Evolutionary conservation across 805 yeast genomes (phyloP), one percentile per base, ranked within the genome.

Genomic region (Candida odintsovae): DNA sequence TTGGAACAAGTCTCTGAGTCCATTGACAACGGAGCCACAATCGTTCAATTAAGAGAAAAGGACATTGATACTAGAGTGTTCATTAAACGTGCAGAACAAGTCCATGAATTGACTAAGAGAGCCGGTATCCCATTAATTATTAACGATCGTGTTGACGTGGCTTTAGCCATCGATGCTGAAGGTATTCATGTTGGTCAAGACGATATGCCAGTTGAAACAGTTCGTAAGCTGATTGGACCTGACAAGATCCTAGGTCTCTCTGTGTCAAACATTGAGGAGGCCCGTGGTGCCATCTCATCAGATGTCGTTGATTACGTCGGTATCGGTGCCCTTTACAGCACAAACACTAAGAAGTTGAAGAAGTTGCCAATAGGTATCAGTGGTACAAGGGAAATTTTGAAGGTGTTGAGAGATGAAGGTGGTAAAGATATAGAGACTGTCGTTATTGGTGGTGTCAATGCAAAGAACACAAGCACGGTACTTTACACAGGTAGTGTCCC

Each of bases 141-240:
- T 58, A 88, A 90, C 55, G 97, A 90, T 58, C 69, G 97, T 43
- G 75, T 88, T 3, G 97, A 90, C 59, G 88, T 90, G 12, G 97
- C 96, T 0, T 67, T 90, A 39, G 97, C 97, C 0, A 73, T 88
- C 46, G 94, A 77, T 54, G 95, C 95, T 2, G 96, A 88, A 52
- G 96, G 96, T 31, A 83, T 90, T 9, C 97, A 90, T 67, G 87
- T 90, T 19, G 97, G 97, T 0, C 97, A 90, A 63, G 90, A 83
- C 44, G 97, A 90, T 60, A 86, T 90, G 87, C 68, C 71, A 4
- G 65, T 65, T 8, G 54, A 56, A 1, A 55, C 73, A 35, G 94
- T 79, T 1, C 66, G 97, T 33, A 58, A 69, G 55, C 58, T 88
- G 28, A 64, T 89, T 12, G 96, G 97, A 0, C 78, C 82, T 0